Percentiles rank a stretch among this genome's conserved stretches.
Evolutionary conservation across 495 filamentous ascomycete genomes (phyloP).

Genomic region (Penicillium angulare): DNA sequence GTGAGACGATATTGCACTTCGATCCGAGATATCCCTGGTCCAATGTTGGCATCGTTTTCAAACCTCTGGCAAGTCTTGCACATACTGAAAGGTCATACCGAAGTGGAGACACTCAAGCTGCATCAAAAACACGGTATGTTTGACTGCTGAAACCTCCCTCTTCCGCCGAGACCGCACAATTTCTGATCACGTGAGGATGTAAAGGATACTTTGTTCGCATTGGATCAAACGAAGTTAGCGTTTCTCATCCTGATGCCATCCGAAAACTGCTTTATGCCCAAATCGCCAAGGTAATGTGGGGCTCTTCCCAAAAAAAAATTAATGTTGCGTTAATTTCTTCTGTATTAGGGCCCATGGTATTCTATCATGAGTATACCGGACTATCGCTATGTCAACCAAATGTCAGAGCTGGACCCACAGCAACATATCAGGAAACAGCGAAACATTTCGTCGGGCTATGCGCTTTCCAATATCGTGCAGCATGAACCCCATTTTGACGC

Average conservation of each 20-base stretch:
- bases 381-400: constrained; percentile 41
- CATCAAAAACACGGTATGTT: constrained; percentile 42
- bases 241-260: constrained; percentile 45
- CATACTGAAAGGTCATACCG: background rate
- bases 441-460: constrained; percentile 36
- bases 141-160: no score
- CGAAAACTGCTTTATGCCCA: constrained; percentile 28
- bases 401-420: constrained; percentile 39
- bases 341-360: constrained; percentile 28
- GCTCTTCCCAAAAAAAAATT: background rate
- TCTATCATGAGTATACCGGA: constrained; percentile 37
- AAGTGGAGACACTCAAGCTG: background rate
- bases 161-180: background rate
- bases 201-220: constrained; percentile 48
- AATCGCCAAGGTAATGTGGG: constrained; percentile 21
- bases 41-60: background rate
- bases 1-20: constrained; percentile 21
- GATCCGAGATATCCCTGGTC: constrained; percentile 12
- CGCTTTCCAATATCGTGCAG: constrained; percentile 40
- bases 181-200: background rate
- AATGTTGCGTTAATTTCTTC: background rate
- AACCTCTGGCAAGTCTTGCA: background rate
- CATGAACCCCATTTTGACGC: constrained; percentile 38
- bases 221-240: constrained; percentile 47
- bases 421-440: constrained; percentile 31